These are phyloP conservation scores for Colletotrichum magnum DNA, from an alignment of 2,329 filamentous ascomycete genomes.

Conservation along the genomic window DNA sequence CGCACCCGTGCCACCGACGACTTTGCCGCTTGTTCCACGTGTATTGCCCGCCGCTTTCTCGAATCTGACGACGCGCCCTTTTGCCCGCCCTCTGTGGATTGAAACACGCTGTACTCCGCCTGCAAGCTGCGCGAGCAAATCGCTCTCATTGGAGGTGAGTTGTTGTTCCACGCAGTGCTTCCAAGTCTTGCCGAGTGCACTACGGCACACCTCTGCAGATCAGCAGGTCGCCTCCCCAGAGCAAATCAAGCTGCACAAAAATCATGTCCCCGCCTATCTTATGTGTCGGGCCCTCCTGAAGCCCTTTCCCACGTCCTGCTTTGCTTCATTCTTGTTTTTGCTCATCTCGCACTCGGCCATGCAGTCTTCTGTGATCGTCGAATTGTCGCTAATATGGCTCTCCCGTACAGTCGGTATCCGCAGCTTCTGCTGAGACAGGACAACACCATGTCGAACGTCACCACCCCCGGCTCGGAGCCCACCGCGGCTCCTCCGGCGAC, in stretches of 20 bases:
- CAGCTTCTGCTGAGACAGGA: constrained; percentile 44
- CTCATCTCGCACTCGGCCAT: constrained; percentile 10
- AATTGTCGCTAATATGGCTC: constrained; percentile 47
- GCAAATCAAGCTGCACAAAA: constrained; percentile 16
- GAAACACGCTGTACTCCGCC: constrained; percentile 16
- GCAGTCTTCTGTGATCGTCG: neutral
- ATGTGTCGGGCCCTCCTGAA: neutral
- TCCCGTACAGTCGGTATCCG: constrained; percentile 44
- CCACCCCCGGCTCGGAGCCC: constrained; percentile 31
- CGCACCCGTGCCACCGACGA: constrained; percentile 20
- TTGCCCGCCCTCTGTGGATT: constrained; percentile 9
- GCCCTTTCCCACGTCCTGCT: neutral
- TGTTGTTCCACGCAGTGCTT: constrained; percentile 34
- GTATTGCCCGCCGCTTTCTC: constrained; percentile 8
- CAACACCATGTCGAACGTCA: constrained; percentile 47
- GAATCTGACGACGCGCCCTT: constrained; percentile 7
- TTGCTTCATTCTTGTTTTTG: constrained; percentile 9
- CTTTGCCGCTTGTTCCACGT: constrained; percentile 9
- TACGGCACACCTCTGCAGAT: constrained; percentile 33
- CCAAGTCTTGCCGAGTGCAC: constrained; percentile 18
- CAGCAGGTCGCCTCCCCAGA: constrained; percentile 18
- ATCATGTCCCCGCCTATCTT: neutral
- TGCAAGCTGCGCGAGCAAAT: constrained; percentile 20
- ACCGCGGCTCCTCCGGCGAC: constrained; percentile 34
- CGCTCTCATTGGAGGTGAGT: constrained; percentile 33